Evolutionary conservation across 306 rosid species (phyloP).

Genomic region (Crotalaria pallida): DNA sequence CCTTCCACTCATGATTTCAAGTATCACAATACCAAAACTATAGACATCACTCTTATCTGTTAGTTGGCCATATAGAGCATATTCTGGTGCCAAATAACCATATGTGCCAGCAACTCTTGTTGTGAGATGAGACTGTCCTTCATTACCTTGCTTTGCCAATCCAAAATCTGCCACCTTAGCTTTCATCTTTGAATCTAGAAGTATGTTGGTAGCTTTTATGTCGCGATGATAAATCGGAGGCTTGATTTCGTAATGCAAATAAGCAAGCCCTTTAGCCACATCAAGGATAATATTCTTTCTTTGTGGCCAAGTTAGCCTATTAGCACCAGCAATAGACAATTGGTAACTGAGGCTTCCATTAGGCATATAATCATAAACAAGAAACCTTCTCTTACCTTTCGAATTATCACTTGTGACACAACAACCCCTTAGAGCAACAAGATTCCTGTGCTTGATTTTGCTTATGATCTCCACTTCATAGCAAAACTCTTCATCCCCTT

Average conservation of each 20-base stretch:
- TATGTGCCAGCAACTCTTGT: slow-evolving; percentile 83
- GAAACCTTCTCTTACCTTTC: slow-evolving; percentile 58
- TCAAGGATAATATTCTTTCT: slow-evolving; percentile 69
- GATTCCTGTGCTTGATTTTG: slow-evolving; percentile 76
- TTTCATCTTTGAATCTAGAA: slow-evolving; percentile 59
- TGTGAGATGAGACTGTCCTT: slow-evolving; percentile 62
- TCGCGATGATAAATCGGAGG: slow-evolving; percentile 82
- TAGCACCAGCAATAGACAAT: slow-evolving; percentile 28
- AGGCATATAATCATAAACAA: slow-evolving; percentile 73
- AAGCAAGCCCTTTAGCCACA: slow-evolving; percentile 76
- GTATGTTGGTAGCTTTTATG: slow-evolving; percentile 65
- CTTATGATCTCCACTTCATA: slow-evolving; percentile 77
- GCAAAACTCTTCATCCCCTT: slow-evolving; percentile 70
- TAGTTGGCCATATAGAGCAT: slow-evolving; percentile 70
- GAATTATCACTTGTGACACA: slow-evolving; percentile 57
- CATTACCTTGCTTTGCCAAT: slow-evolving; percentile 60
- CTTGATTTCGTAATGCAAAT: slow-evolving; percentile 67
- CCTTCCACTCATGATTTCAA: slow-evolving; percentile 74
- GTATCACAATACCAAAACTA: slow-evolving; percentile 76
- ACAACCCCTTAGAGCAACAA: slow-evolving; percentile 67
- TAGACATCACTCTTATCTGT: slow-evolving; percentile 79
- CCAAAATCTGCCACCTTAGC: slow-evolving; percentile 77
- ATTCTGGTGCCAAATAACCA: slow-evolving; percentile 81
- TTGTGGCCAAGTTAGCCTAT: slow-evolving; percentile 65
- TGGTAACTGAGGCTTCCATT: slow-evolving; percentile 60